Evolutionary conservation across 192 early-diverging fungal species (phyloP).

Genomic region (Spinellus fusiger): DNA sequence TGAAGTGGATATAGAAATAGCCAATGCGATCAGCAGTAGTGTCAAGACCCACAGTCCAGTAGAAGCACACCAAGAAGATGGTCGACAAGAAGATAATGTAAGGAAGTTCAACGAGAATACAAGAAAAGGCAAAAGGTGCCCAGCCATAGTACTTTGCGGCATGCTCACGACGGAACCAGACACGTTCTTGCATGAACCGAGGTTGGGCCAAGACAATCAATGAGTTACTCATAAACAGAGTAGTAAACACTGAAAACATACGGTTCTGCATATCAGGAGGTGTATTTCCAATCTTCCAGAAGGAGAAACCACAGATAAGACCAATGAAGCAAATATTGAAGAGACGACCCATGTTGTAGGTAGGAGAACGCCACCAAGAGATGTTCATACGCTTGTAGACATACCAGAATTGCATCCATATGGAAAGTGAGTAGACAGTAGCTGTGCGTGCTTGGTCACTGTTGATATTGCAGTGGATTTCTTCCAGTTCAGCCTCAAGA

Average conservation of each 20-base stretch:
- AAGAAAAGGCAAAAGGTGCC: conserved; percentile 54
- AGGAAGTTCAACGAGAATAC: conserved; percentile 55
- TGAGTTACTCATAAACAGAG: conserved; percentile 43
- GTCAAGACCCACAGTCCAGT: conserved; percentile 57
- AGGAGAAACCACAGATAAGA: conserved; percentile 64
- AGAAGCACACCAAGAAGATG: conserved; percentile 51
- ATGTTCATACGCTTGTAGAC: conserved; percentile 63
- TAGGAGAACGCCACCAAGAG: conserved; percentile 62
- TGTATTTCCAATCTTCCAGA: conserved; percentile 52
- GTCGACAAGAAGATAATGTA: conserved; percentile 49
- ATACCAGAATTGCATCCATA: conserved; percentile 41
- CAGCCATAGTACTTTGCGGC: conserved; percentile 61
- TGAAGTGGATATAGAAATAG: conserved; percentile 54
- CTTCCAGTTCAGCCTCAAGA: conserved; percentile 47
- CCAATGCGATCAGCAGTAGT: conserved; percentile 40
- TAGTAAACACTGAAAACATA: conserved; percentile 41
- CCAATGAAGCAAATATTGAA: conserved; percentile 48
- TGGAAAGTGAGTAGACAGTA: conserved; percentile 18
- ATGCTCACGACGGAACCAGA: conserved; percentile 55
- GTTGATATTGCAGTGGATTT: conserved; percentile 27
- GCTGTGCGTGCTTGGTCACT: conserved; percentile 1
- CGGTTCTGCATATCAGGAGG: conserved; percentile 54
- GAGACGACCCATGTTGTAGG: conserved; percentile 65
- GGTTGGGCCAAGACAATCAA: conserved; percentile 61
- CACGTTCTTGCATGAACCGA: conserved; percentile 53